These are phyloP conservation scores for Solanum appendiculatum DNA, from an alignment of 257 asterid genomes.

Conservation along the genomic window DNA sequence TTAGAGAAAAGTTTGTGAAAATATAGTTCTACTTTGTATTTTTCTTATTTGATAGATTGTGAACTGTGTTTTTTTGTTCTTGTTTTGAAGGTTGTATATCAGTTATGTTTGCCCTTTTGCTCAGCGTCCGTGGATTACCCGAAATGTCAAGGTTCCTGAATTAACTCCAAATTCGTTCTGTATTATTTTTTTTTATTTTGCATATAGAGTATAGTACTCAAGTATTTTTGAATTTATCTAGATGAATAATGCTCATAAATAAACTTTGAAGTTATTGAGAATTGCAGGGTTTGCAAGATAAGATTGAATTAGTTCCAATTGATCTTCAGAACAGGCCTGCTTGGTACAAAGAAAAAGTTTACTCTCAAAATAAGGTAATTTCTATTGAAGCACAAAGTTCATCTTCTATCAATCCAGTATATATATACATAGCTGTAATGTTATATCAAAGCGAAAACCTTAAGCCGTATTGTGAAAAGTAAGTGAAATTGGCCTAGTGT, in stretches of 20 bases:
- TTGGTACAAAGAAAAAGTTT: conserved; percentile 57
- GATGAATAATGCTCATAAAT: not conserved
- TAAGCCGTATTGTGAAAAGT: not conserved
- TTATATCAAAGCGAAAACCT: not conserved
- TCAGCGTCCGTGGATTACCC: conserved; percentile 68
- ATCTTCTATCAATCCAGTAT: not conserved
- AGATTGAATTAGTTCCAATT: conserved; percentile 40
- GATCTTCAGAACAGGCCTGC: conserved; percentile 43
- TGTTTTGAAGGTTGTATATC: conserved; percentile 51
- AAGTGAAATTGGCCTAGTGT: not conserved
- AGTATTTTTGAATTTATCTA: not conserved
- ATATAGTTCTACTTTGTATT: no score
- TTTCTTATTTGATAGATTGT: not conserved
- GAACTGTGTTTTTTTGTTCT: not conserved
- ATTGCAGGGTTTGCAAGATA: conserved; percentile 41
- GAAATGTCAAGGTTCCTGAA: conserved; percentile 55
- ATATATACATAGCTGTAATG: not conserved
- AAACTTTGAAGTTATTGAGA: not conserved
- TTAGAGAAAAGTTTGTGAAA: no score
- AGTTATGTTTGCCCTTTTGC: conserved; percentile 52
- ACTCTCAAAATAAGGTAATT: conserved; percentile 49
- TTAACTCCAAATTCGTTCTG: not conserved
- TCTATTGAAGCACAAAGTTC: not conserved
- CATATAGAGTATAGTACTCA: not conserved
- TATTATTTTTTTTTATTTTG: not conserved